Base-by-base conservation (phyloP, 2,329 filamentous ascomycete species). In the Talaromyces sp. region DNA sequence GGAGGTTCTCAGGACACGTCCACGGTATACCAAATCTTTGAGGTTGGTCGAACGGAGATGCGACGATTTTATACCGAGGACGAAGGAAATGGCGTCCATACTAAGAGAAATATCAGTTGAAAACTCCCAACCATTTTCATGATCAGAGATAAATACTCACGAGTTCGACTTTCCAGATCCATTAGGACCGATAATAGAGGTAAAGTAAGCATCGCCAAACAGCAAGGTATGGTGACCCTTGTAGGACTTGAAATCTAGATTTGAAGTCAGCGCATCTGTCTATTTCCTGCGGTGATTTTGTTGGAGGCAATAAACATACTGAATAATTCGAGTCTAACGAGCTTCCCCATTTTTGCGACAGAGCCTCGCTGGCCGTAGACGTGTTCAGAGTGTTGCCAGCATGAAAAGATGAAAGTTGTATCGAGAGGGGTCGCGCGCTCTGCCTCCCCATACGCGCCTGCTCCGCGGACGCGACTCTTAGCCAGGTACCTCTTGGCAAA, bases 41-140 rank as follows among this genome's bases (percentile, higher is more conserved):
- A 99, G 87, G 73, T 98, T 93, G 40, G 92, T 88, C 3, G 96
- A 99, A 73, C 95, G 92, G 63, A 99, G 84, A 77, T 98, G 94
- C n/a, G 94, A 96, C 2, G 95, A 99, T 78, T 98, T 97, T 78
- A 99, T 98, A 70, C 95, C 95, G 65, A 99, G 87, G 67, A 99
- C 95, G 79, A 99, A 99, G 70, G 95, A 99, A 72, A 99, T 99
- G 71, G 95, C 95, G 78, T 99, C 95, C 95, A 99, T 99, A 67
- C 92, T 96, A 73, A 4, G 25, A 53, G 6, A n/a, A n/a, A 40
- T 29, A 43, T 22, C 22, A 19, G 11, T 47, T 27, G 22, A 29
- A 3, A 22, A 2, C 29, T 15, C 1, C 5, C 19, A 25, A 29
- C 13, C 11, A 10, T 11, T n/a, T 43, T 11, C 27, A 17, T 19